Evolutionary conservation across 257 asterid species (phyloP), one percentile per base, ranked within the genome.

Genomic region (Solanum verrucosum): DNA sequence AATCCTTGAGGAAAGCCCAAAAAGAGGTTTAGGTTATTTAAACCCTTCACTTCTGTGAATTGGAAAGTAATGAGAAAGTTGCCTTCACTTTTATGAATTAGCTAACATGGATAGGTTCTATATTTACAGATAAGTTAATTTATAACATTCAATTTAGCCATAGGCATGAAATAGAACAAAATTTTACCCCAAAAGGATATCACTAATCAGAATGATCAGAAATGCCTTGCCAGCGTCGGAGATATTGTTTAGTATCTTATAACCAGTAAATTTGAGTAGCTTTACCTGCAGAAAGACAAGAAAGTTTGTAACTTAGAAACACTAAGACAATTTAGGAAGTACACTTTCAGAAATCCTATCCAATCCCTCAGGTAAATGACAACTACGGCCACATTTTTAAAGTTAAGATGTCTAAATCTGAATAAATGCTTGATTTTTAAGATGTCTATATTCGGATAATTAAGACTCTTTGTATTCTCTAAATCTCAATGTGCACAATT

Each of bases 151-250:
- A 82, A 10, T 31, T 46, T 31, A 4, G 15, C 42, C 31, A 87
- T 59, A 77, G 33, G 59, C 65, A 87, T 38, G 52, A 82, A 70
- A 87, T 68, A 6, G 33, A 87, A 87, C 88, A 72, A 68, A 37
- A 16, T 14, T 9, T 90, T 96, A 95, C 99, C 99, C 99, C 90
- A 96, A 92, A 90, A 96, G 94, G 84, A 95, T 97, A 93, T 97
- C 99, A 0, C 99, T 93, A 91, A 94, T 52, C 87, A 97, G 98
- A 75, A 97, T 95, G 40, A 97, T 94, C 34, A 94, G 90, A 89
- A 97, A 95, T 25, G 99, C 99, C 93, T 97, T 97, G 89, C 99
- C 99, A 0, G 98, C 92, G 91, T 97, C 99, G 18, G 99, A 91
- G 72, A 94, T 79, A 88, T 95, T 97, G 87, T 95, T 97, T 90